Base-by-base conservation (phyloP, 1,284 basidiomycete genomes). In the Amylostereum areolatum region DNA sequence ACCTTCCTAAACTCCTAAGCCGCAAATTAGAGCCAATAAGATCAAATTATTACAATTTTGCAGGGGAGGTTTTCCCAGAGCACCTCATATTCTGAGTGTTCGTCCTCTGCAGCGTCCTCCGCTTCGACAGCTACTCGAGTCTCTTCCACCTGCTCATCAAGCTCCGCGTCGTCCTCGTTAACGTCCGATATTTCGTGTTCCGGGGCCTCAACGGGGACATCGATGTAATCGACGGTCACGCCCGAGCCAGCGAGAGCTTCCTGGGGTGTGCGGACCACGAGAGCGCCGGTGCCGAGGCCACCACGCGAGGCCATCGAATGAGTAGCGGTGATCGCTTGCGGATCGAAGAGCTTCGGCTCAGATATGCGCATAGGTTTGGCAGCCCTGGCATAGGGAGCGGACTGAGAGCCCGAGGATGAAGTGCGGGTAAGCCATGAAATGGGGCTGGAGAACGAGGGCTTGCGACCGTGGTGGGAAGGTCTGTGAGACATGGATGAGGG, bases 181-280 rank as follows among this genome's bases (percentile, higher is more conserved):
- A 18, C 18, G 18, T 18, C 18, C 1, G 18, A 18, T 1, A 18
- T 18, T 18, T 18, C 18, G 18, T 52, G 35, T 51, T 48, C 39
- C 52, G 53, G 43, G 53, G 46, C 28, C 54, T 53, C 49, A 29
- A 18, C 18, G 18, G 18, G 18, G 18, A 18, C 18, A 18, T 33
- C 32, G 6, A 39, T 39, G 34, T 18, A 49, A 3, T 52, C 49
- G 11, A 52, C 48, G 4, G 50, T 32, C 18, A 57, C 53, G 29
- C 56, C 51, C 24, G 59, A 50, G 30, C 57, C 57, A 18, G 61
- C 65, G 49, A 89, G 68, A 31, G 86, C 87, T 46, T 90, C 87
- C 53, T 84, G 80, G 2, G 87, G 85, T 0, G 87, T 89, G 52
- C 81, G 72, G 32, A 90, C 87, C 25, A 90, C 68, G 2, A 71